Evolutionary conservation across 495 filamentous ascomycete genomes (phyloP).

Genomic region (Penicillium riverlandense): DNA sequence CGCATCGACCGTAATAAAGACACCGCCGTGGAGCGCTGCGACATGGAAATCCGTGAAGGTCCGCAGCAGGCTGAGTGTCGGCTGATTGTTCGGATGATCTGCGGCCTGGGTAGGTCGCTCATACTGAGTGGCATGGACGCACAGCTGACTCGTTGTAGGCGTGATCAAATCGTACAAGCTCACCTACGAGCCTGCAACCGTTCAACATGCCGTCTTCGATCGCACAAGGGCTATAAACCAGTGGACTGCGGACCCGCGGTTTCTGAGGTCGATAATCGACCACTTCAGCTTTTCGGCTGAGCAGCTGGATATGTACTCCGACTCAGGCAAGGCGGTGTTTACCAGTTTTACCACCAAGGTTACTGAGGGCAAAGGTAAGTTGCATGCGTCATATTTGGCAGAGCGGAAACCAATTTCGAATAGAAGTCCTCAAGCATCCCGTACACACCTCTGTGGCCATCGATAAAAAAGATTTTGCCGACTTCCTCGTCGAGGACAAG

Average conservation of each 20-base stretch:
- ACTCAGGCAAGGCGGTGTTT: constrained; percentile 64
- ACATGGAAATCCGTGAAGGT: constrained; percentile 74
- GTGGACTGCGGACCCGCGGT: constrained; percentile 71
- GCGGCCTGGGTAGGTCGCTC: constrained; percentile 64
- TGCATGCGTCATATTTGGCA: background rate
- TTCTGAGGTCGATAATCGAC: constrained; percentile 77
- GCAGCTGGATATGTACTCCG: constrained; percentile 79
- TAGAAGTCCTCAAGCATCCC: constrained; percentile 87
- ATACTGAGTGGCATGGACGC: background rate
- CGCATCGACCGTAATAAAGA: constrained; percentile 64
- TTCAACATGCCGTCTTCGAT: constrained; percentile 86
- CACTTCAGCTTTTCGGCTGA: constrained; percentile 90
- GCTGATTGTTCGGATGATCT: constrained; percentile 73
- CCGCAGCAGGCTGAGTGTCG: constrained; percentile 66
- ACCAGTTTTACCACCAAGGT: constrained; percentile 95
- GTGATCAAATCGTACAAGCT: constrained; percentile 89
- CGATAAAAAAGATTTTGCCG: constrained; percentile 79
- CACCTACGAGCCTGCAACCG: constrained; percentile 74
- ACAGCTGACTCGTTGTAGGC: constrained; percentile 34
- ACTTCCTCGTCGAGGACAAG: constrained; percentile 68
- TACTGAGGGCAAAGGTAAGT: constrained; percentile 67
- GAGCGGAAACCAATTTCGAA: background rate
- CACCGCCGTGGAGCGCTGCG: constrained; percentile 76
- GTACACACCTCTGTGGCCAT: constrained; percentile 87
- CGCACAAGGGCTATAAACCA: constrained; percentile 57